Conservation (phyloP, 495 filamentous ascomycete genomes). For the Symbiotaphrina buchneri region DNA sequence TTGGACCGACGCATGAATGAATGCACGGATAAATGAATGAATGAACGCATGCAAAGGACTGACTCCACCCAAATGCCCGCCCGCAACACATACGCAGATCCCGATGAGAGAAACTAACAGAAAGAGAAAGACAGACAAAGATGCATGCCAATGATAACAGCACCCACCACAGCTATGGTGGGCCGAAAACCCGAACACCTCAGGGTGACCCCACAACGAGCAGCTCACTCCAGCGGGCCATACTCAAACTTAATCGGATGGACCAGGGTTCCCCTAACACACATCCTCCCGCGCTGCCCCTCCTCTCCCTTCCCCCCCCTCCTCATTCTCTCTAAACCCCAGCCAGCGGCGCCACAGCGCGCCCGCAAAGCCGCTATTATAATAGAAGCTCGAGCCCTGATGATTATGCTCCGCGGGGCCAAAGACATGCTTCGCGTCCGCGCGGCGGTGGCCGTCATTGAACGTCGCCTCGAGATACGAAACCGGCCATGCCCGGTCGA, state of each 20-base stretch:
- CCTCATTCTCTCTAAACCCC: not conserved
- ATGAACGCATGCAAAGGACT: no score
- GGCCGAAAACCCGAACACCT: no score
- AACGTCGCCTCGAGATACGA: not conserved
- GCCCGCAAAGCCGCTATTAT: not conserved
- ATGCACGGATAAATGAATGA: no score
- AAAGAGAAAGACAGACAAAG: no score
- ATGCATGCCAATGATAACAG: no score
- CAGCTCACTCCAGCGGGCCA: not conserved
- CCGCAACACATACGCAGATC: no score
- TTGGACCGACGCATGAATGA: no score
- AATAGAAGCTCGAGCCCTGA: constrained; percentile 1
- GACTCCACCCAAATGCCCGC: no score
- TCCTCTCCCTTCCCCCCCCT: not conserved
- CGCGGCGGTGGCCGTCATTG: not conserved
- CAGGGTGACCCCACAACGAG: no score
- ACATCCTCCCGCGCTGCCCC: not conserved
- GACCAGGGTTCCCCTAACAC: not conserved
- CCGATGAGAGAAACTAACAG: no score
- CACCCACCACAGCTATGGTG: no score
- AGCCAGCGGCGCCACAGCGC: constrained; percentile 1
- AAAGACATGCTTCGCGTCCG: not conserved
- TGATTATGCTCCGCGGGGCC: not conserved
- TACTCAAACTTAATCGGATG: not conserved
- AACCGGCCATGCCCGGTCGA: not conserved